A percentile compares a stretch with the other conserved stretches of the same genome.
Conservation (phyloP, 805 yeast species). For the Schwanniomyces vanrijiae region DNA sequence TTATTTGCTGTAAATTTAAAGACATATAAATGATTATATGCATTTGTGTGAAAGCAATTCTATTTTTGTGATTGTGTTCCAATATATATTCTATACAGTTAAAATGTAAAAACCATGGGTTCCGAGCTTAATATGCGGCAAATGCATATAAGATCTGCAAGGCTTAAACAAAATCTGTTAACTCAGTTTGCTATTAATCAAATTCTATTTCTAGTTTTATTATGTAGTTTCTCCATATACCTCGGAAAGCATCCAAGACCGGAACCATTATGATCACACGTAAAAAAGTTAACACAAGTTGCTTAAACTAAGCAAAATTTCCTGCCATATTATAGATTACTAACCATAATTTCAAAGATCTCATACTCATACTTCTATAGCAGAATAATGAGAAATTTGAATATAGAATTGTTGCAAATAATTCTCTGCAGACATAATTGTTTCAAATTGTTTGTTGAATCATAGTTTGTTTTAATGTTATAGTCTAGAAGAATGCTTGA, state of each 20-base stretch:
- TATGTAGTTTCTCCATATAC: not conserved
- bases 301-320: too few relatives aligned
- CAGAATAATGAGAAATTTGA: too few relatives aligned
- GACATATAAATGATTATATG: not conserved
- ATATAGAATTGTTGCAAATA: not conserved
- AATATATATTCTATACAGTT: not conserved
- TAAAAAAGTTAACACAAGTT: too few relatives aligned
- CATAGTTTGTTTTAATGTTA: not conserved
- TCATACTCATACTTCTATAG: too few relatives aligned
- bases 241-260: not conserved
- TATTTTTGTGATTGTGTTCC: not conserved
- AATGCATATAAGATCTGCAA: not conserved
- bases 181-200: not conserved
- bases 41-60: not conserved
- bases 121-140: not conserved
- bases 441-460: not conserved
- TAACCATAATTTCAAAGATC: too few relatives aligned
- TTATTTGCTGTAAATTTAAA: not conserved
- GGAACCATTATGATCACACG: too few relatives aligned
- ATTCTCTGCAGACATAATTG: not conserved
- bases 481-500: not conserved
- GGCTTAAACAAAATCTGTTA: not conserved
- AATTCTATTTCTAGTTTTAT: too few relatives aligned
- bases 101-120: not conserved
- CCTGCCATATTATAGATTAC: too few relatives aligned